Percentiles rank a stretch among this genome's conserved stretches.
Evolutionary conservation across 1,284 basidiomycete genomes (phyloP).

Genomic region (Inonotus obliquus): DNA sequence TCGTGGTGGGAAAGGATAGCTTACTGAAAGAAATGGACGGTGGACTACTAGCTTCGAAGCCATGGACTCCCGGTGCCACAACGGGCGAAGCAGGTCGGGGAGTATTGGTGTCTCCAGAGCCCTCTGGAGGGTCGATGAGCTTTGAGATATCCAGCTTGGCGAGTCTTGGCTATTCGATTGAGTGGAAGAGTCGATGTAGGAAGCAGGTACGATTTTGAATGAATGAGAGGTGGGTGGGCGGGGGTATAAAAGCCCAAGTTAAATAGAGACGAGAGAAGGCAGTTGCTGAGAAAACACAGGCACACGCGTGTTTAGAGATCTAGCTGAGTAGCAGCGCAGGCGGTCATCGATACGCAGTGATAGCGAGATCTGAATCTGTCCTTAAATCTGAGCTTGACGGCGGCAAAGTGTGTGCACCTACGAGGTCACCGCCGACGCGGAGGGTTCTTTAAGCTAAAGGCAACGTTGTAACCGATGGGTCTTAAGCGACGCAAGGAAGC

Average conservation of each 20-base stretch:
- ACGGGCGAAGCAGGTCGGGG: neutral
- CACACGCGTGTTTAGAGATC: neutral
- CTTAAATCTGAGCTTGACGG: neutral
- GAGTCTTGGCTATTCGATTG: neutral
- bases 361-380: neutral
- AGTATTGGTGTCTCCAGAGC: neutral
- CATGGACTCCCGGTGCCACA: neutral
- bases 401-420: neutral
- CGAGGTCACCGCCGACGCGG: neutral
- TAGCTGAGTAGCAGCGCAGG: neutral
- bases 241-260: neutral
- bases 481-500: neutral
- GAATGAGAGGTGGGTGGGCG: neutral
- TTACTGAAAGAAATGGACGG: constrained; percentile 19
- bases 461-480: neutral
- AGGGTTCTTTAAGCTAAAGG: neutral
- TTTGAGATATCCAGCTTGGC: constrained; percentile 19
- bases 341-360: neutral
- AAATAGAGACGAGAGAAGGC: neutral
- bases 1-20: neutral
- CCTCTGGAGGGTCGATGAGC: constrained; percentile 17
- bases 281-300: neutral
- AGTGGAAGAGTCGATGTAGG: neutral
- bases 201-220: neutral
- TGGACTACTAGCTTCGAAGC: neutral